These are phyloP conservation scores for Narthecium ossifragum DNA, from an alignment of 106 monocot genomes.

Conservation along the genomic window DNA sequence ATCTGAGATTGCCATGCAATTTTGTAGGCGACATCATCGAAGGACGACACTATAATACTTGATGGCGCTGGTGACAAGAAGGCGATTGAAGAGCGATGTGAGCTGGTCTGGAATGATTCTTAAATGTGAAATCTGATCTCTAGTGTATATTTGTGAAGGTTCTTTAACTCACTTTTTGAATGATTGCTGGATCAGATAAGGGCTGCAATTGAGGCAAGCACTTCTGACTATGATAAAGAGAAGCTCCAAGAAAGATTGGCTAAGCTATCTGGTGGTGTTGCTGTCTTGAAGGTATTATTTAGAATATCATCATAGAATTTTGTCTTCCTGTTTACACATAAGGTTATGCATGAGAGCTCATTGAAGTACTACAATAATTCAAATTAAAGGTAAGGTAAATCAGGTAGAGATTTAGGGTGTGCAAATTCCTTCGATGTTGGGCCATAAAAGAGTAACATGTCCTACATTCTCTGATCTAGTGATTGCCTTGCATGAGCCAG, in stretches of 20 bases:
- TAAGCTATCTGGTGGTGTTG: conserved; percentile 76
- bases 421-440: too few relatives aligned
- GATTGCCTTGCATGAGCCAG: too few relatives aligned
- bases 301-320: too few relatives aligned
- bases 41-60: conserved; percentile 94
- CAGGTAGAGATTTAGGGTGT: too few relatives aligned
- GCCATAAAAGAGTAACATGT: too few relatives aligned
- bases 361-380: too few relatives aligned
- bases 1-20: too few relatives aligned
- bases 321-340: too few relatives aligned
- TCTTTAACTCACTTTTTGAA: not conserved
- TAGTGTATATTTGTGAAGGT: not conserved
- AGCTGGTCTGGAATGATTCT: conserved; percentile 79
- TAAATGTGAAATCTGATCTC: too few relatives aligned
- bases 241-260: conserved; percentile 70
- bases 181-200: conserved; percentile 33
- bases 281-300: conserved; percentile 71
- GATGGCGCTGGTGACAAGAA: conserved; percentile 98
- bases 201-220: conserved; percentile 49
- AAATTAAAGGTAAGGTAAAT: too few relatives aligned
- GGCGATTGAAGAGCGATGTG: conserved; percentile 85
- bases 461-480: too few relatives aligned
- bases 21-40: conserved; percentile 74
- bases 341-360: too few relatives aligned
- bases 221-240: conserved; percentile 69